Evolutionary conservation across 2,329 filamentous ascomycete species (phyloP), one percentile per base, ranked within the genome.

Genomic region (Cordyceps fumosorosea): DNA sequence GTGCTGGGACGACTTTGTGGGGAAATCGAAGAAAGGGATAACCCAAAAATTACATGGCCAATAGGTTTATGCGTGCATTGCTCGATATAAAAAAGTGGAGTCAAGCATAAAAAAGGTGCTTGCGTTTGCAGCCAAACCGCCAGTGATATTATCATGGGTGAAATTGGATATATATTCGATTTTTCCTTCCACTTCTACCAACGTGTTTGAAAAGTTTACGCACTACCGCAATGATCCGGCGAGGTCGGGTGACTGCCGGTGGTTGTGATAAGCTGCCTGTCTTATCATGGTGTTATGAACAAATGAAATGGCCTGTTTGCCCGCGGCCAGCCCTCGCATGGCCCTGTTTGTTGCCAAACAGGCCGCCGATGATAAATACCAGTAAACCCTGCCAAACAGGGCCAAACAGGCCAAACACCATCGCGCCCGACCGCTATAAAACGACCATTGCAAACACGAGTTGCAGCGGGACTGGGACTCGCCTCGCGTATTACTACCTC

Each of bases 1-100:
- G 52, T 55, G 52, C 52, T 14, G 20, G 50, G 8, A 11, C n/a
- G 22, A 42, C 20, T 57, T 48, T 57, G 55, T 57, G 55, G 55
- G 55, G 55, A 57, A 57, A 57, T 57, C 55, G 55, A 57, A 18
- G 24, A 47, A 14, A 54, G 18, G 11, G 14, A 55, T 40, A 52
- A 34, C 2, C 18, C 8, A 1, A 47, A 32, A 12, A 32, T 47
- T 24, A 24, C 4, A 16, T 18, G 18, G 22, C 37, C n/a, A 42
- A 57, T 37, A 57, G 16, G 29, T 22, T 48, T 47, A 57, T 47
- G 44, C 55, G 10, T 45, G 42, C 44, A 48, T 57, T 32, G 24
- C 24, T 16, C 45, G 40, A 45, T 47, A 20, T 10, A 14, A 20
- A 24, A 14, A 48, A 57, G 44, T 48, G 42, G 55, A 37, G 8